These are phyloP conservation scores for Tetrapyrgos nigripes DNA, from an alignment of 1,284 basidiomycete genomes.

Conservation along the genomic window DNA sequence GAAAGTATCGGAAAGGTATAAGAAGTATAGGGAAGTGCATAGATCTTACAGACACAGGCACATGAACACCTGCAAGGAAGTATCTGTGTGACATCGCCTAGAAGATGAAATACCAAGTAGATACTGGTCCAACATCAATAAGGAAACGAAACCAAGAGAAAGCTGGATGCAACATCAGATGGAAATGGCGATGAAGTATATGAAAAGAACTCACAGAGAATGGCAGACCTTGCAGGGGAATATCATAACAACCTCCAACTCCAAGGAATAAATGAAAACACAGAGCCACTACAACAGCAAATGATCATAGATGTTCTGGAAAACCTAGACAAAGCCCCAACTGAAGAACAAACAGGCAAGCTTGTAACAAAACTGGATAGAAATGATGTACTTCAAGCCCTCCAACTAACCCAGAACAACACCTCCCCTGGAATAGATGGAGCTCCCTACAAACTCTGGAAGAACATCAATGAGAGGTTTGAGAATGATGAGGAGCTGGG, in stretches of 20 bases:
- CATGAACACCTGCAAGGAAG: slow-evolving; percentile 6
- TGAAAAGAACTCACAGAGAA: slow-evolving; percentile 6
- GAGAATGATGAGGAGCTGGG: not conserved
- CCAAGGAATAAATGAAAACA: not conserved
- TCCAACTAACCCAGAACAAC: not conserved
- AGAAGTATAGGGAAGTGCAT: too few relatives aligned
- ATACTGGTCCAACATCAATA: slow-evolving; percentile 32
- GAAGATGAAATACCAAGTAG: slow-evolving; percentile 32
- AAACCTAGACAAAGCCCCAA: slow-evolving; percentile 11
- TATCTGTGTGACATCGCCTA: slow-evolving; percentile 10
- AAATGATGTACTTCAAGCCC: not conserved
- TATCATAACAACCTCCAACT: slow-evolving; percentile 23
- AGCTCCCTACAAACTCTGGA: slow-evolving; percentile 23
- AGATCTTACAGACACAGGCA: slow-evolving; percentile 14
- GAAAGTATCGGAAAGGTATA: too few relatives aligned
- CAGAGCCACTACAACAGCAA: too few relatives aligned
- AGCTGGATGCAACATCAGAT: too few relatives aligned
- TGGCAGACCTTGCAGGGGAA: slow-evolving; percentile 19
- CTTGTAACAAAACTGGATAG: not conserved
- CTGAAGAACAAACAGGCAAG: not conserved
- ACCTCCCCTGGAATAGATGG: slow-evolving; percentile 21
- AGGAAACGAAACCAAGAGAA: slow-evolving; percentile 21
- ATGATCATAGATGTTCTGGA: slow-evolving; percentile 4
- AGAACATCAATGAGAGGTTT: not conserved
- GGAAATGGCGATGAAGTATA: not conserved